Evolutionary conservation across 2,329 filamentous ascomycete genomes (phyloP), one percentile per base, ranked within the genome.

Genomic region (Zymoseptoria pseudotritici): DNA sequence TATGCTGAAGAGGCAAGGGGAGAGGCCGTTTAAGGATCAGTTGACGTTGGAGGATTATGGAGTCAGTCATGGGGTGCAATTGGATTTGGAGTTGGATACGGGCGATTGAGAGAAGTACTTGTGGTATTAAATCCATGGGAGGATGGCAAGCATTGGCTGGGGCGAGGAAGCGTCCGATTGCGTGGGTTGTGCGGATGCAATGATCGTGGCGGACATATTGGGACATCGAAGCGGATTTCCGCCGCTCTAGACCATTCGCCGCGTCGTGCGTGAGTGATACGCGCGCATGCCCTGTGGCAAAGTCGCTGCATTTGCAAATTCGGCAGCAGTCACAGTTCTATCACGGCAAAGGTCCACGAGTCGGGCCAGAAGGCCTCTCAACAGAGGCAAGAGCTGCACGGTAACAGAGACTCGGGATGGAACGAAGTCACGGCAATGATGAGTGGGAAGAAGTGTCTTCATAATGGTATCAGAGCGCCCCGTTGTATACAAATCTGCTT

Each of bases 21-120:
- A 97, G 77, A 78, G 92, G 65, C 92, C 93, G 22, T 97, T 97
- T 74, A 97, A 96, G 79, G 92, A 97, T 72, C 84, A 88, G 68
- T 81, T 97, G 62, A 92, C 86, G 36, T 75, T 97, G 67, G 90
- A 90, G 70, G 93, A 97, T 77, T 97, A 97, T 75, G 91, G 90
- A n/a, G 86, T 97, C 59, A 91, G 88, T 69, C 94, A 94, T 76
- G 93, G 93, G 9, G 91, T 96, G 71, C 79, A 81, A 70, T 71
- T 81, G 67, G 79, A 81, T 71, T 67, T 81, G 71, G 73, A 75
- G 65, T 58, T 75, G 51, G 73, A 74, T 64, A 75, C 73, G 29
- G 73, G 73, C 4, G 73, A 75, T 67, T 75, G 68, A 73, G 59
- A 24, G 57, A 29, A 42, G 52, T n/a, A n/a, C n/a, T n/a, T n/a